Conservation (phyloP, 1,284 basidiomycete genomes). For the Austroboletus novae-zelandiae region DNA sequence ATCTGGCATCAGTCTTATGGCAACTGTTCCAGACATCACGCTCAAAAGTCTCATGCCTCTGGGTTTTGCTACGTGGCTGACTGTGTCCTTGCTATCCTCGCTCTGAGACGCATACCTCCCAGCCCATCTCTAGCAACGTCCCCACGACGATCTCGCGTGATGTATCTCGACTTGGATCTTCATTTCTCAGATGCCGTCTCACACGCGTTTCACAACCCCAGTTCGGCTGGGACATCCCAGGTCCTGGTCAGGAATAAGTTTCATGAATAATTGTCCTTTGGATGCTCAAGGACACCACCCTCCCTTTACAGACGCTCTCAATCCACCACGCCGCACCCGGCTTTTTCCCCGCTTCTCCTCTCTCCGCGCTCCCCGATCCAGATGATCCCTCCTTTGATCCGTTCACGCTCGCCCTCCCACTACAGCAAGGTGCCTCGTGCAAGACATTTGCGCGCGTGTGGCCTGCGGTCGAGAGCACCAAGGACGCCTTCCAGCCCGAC, state of each 20-base stretch:
- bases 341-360: slow-evolving; percentile 75
- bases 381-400: slow-evolving; percentile 50
- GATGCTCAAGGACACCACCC: not conserved
- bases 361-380: slow-evolving; percentile 49
- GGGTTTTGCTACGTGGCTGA: slow-evolving; percentile 97
- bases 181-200: slow-evolving; percentile 91
- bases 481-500: slow-evolving; percentile 68
- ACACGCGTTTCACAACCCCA: slow-evolving; percentile 61
- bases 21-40: slow-evolving; percentile 60
- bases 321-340: slow-evolving; percentile 80
- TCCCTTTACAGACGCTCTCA: slow-evolving; percentile 63
- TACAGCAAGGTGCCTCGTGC: slow-evolving; percentile 63
- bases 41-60: slow-evolving; percentile 68
- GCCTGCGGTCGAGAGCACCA: slow-evolving; percentile 59
- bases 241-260: slow-evolving; percentile 49
- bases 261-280: too few relatives aligned
- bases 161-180: slow-evolving; percentile 92
- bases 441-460: slow-evolving; percentile 64
- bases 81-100: slow-evolving; percentile 75
- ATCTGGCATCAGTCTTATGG: not conserved
- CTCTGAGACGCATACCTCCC: slow-evolving; percentile 43
- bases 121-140: slow-evolving; percentile 1
- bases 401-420: slow-evolving; percentile 75
- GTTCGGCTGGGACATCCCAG: slow-evolving; percentile 39
- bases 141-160: slow-evolving; percentile 58